Percentiles rank a stretch among this genome's conserved stretches.
Evolutionary conservation across 2,329 filamentous ascomycete species (phyloP).

Genomic region (Macrophomina pseudophaseolina): DNA sequence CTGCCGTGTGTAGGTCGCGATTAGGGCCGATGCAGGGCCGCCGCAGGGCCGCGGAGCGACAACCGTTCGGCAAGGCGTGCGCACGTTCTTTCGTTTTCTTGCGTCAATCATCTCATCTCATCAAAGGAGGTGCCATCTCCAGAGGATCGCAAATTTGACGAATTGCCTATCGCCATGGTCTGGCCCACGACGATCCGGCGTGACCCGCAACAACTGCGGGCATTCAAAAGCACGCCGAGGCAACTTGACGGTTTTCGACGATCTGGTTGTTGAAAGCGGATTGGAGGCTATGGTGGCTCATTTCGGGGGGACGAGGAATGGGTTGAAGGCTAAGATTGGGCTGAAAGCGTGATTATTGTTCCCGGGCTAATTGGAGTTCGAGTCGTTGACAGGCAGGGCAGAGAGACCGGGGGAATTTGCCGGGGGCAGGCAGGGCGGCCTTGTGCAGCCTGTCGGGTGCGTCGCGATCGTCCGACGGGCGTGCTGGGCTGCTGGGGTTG

Average conservation of each 20-base stretch:
- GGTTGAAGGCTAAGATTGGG: not conserved
- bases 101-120: not conserved
- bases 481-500: not conserved
- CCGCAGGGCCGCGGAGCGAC: slow-evolving; percentile 6
- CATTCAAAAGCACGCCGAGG: too few relatives aligned
- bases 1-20: not conserved
- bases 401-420: not conserved
- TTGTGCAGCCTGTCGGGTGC: not conserved
- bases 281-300: not conserved
- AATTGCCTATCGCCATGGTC: not conserved
- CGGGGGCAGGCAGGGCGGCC: not conserved
- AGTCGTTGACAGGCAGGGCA: not conserved
- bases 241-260: too few relatives aligned
- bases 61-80: not conserved
- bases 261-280: not conserved
- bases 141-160: not conserved
- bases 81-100: not conserved
- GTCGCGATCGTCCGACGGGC: not conserved
- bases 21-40: slow-evolving; percentile 1
- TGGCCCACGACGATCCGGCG: not conserved
- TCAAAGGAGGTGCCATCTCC: not conserved
- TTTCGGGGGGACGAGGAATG: not conserved
- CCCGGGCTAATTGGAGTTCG: not conserved
- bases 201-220: too few relatives aligned
- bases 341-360: not conserved